Base-by-base conservation (phyloP, 805 yeast species). In the Wickerhamiella lipophila region DNA sequence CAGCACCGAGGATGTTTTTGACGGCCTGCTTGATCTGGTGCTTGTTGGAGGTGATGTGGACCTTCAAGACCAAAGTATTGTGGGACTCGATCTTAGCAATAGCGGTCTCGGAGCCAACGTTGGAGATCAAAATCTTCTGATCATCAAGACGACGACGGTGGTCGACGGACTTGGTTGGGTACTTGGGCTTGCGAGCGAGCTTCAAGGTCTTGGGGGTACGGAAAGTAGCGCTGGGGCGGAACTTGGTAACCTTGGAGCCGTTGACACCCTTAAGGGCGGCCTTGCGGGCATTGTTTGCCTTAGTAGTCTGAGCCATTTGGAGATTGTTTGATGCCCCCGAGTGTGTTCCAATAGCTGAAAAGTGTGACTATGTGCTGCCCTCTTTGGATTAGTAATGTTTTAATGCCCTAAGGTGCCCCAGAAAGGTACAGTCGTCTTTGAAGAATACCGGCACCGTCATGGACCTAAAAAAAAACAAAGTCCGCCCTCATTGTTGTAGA, bases 11-110 rank as follows among this genome's bases (percentile, higher is more conserved):
- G 69, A 92, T 80, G 76, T 87, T 94, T 81, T 92, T 89, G 67
- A 92, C 94, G 61, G 98, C 98, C 67, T 80, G 76, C 81, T 88
- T 89, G 79, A 92, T 92, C 78, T 89, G 97, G 77, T 82, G 73
- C 81, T 92, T 92, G 96, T 92, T 92, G 69, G 98, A 78, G 77
- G 85, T 85, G 68, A 89, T 68, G 75, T 84, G 89, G 69, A 92
- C 98, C 76, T 84, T 94, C 89, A 92, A 88, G 61, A 92, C 98
- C 69, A 92, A 81, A 67, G 95, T 92, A 94, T 92, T 92, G 76
- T 94, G 86, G 70, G 87, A 96, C 79, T 92, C 98, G 69, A 92
- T 96, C 79, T 86, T 85, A 83, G 92, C 89, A 84, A 92, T 87
- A 68, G 98, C 96, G 63, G 95, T 85, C 79, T 92, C 98, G 64